Percentiles rank a stretch among this genome's conserved stretches.
phyloP scores from a whole-genome alignment of 139 green algal genomes.

The Volvox africanus region DNA sequence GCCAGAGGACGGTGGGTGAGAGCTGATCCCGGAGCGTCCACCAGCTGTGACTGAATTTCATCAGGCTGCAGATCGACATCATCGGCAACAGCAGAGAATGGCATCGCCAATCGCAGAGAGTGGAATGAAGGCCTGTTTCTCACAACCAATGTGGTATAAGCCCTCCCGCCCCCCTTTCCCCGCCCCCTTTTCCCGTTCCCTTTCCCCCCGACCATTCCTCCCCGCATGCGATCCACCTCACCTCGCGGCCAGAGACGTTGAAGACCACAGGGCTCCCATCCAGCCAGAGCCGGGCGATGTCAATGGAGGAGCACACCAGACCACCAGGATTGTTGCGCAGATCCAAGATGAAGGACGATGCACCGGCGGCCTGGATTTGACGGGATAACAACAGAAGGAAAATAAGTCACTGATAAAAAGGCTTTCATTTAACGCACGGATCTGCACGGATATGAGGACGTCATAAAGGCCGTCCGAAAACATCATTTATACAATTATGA shows the following conservation, averaged over 20 bases:
- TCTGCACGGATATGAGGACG: too few species aligned
- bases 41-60: slow-evolving; percentile 45
- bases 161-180: too few species aligned
- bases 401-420: too few species aligned
- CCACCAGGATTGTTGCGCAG: slow-evolving; percentile 95
- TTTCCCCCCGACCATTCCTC: background rate
- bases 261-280: slow-evolving; percentile 71
- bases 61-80: background rate
- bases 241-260: slow-evolving; percentile 58
- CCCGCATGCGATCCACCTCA: background rate
- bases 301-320: slow-evolving; percentile 77
- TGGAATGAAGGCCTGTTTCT: too few species aligned
- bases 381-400: too few species aligned
- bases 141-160: too few species aligned
- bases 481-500: too few species aligned
- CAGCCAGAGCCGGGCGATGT: slow-evolving; percentile 69
- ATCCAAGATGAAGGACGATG: slow-evolving; percentile 91
- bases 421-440: too few species aligned
- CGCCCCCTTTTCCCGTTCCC: too few species aligned
- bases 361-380: slow-evolving; percentile 70
- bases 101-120: background rate
- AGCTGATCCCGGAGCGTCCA: slow-evolving; percentile 27
- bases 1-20: slow-evolving; percentile 77
- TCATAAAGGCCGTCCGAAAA: too few species aligned
- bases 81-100: background rate